A percentile compares a stretch with the other conserved stretches of the same genome.
Conservation (phyloP, 371 early-diverging fungal species). For the Cokeromyces recurvatus region DNA sequence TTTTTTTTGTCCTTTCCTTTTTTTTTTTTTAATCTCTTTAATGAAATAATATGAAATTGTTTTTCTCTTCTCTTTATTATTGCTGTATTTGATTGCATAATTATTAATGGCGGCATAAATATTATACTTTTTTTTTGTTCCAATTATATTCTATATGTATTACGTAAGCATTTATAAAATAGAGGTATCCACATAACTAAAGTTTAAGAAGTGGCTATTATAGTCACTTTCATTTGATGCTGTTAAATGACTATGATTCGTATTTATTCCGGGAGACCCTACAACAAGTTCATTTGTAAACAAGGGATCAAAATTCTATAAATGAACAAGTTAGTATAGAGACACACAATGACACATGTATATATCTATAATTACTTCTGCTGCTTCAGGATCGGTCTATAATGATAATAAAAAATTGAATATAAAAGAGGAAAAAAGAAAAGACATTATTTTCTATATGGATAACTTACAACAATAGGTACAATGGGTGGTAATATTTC, state of each 20-base stretch:
- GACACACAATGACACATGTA: no score
- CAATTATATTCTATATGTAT: no score
- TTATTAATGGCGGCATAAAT: no score
- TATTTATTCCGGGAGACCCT: constrained; percentile 2
- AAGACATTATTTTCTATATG: background rate
- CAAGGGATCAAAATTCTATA: constrained; percentile 33
- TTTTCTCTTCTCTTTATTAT: no score
- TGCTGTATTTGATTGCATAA: no score
- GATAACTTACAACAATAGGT: constrained; percentile 64
- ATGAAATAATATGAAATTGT: no score
- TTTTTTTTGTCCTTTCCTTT: no score
- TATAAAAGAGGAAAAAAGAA: background rate
- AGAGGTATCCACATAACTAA: constrained; percentile 28
- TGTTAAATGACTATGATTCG: no score
- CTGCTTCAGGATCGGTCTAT: constrained; percentile 41
- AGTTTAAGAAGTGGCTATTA: constrained; percentile 27
- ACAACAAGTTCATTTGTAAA: constrained; percentile 26
- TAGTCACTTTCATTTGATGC: background rate
- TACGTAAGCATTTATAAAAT: no score
- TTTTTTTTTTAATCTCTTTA: no score
- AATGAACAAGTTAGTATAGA: no score
- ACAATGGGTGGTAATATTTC: constrained; percentile 72
- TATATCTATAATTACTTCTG: constrained; percentile 41
- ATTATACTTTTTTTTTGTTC: no score
- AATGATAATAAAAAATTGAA: background rate